Evolutionary conservation across 257 asterid species (phyloP), one percentile per base, ranked within the genome.

Genomic region (Datura wrightii): DNA sequence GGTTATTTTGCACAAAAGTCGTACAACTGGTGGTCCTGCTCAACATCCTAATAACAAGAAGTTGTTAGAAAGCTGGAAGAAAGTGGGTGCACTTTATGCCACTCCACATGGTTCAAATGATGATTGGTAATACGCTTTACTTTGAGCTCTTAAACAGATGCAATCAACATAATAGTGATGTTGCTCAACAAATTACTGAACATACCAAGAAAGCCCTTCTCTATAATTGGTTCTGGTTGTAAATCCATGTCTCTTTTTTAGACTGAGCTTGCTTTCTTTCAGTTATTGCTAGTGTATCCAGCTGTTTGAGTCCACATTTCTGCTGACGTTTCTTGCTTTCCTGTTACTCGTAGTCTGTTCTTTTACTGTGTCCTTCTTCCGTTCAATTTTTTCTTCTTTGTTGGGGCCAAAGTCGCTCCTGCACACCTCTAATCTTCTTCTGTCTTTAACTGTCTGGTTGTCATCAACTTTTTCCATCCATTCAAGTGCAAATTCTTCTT

Each of bases 31-130:
- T 70, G 99, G 98, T 53, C 97, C 97, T 78, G 97, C 98, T 46
- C 93, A 85, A 84, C 85, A 92, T 69, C 97, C 98, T 82, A 86
- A 86, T 83, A 95, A 94, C 90, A 92, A 93, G 90, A 92, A 67
- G 82, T 87, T 97, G 89, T 10, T 95, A 88, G 97, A 95, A 55
- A 90, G 86, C 82, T 92, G 98, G 99, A 94, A 86, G 85, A 89
- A 62, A 37, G 97, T 95, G 55, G 80, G 80, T 44, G 96, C 96
- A 74, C 95, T 95, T 63, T 97, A 95, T 85, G 88, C 93, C 4
- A 97, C 98, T 52, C 99, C 98, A 50, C 90, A 67, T 55, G 99
- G 98, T 87, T 95, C 99, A 67, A 95, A 94, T 80, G 99, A 97
- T 88, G 99, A 97, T 87, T 94, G 99, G 99, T 96, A 94, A 84